Percentiles rank a stretch among this genome's conserved stretches.
Conservation (phyloP, 805 yeast genomes). For the Candida berthetii region DNA sequence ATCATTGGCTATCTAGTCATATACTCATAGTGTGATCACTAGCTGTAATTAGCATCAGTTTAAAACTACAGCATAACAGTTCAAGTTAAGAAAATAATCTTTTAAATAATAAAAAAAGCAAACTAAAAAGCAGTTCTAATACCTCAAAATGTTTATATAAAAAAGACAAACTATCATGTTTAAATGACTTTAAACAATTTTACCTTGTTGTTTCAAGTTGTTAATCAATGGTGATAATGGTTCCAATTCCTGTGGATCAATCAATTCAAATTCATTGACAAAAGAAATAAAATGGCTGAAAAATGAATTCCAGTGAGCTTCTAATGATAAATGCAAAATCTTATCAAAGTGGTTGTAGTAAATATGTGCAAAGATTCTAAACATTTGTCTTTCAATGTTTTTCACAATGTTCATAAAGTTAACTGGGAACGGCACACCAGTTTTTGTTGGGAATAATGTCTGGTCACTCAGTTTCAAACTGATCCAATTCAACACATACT, state of each 20-base stretch:
- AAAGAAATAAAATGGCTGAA: slow-evolving; percentile 92
- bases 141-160: too few species aligned
- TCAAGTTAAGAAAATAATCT: too few species aligned
- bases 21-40: too few species aligned
- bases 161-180: too few species aligned
- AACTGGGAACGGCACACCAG: slow-evolving; percentile 85
- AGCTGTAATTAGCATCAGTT: too few species aligned
- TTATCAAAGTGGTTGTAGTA: slow-evolving; percentile 94
- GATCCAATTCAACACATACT: slow-evolving; percentile 87
- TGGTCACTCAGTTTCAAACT: slow-evolving; percentile 85
- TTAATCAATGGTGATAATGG: slow-evolving; percentile 78
- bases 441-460: slow-evolving; percentile 84
- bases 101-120: too few species aligned
- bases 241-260: slow-evolving; percentile 73
- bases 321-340: slow-evolving; percentile 83
- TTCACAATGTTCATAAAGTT: slow-evolving; percentile 77
- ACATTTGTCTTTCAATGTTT: slow-evolving; percentile 87
- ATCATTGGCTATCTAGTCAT: too few species aligned
- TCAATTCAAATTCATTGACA: slow-evolving; percentile 73
- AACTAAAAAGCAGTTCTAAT: too few species aligned
- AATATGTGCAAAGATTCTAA: slow-evolving; percentile 91
- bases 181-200: slow-evolving; percentile 50
- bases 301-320: slow-evolving; percentile 97
- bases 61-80: too few species aligned
- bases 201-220: slow-evolving; percentile 80